Percentiles rank a stretch among this genome's conserved stretches.
Evolutionary conservation across 371 early-diverging fungal species (phyloP).

Genomic region (Mortierella sp.): DNA sequence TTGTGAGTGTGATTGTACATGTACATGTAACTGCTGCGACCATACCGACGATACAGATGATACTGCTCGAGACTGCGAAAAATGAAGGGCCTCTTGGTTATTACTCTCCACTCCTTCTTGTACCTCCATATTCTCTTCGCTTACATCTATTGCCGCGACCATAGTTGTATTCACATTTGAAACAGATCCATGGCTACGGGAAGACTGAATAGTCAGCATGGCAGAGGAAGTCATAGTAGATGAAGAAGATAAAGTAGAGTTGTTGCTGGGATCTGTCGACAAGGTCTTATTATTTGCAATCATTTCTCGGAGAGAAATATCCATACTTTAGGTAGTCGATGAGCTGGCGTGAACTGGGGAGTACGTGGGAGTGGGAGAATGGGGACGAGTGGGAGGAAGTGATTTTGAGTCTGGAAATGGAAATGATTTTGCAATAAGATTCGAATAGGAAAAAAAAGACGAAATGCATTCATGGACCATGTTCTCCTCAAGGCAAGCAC

Average conservation of each 20-base stretch:
- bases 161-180: neutral
- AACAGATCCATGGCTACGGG: neutral
- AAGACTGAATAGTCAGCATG: neutral
- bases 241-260: neutral
- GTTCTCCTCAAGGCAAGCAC: neutral
- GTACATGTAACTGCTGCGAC: neutral
- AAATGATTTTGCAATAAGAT: too few relatives aligned
- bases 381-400: neutral
- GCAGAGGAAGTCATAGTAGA: neutral
- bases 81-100: neutral
- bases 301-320: neutral
- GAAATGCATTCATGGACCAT: neutral
- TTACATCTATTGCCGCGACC: neutral
- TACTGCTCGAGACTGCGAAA: neutral
- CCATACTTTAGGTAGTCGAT: neutral
- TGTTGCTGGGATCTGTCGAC: neutral
- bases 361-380: neutral
- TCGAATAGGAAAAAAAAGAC: neutral
- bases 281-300: neutral
- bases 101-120: neutral
- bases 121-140: neutral
- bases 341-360: too few relatives aligned
- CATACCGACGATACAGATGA: neutral
- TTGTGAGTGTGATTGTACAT: neutral
- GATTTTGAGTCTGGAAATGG: neutral